Evolutionary conservation across 768 basidiomycete genomes (phyloP).

Genomic region (Cubamyces sp.): DNA sequence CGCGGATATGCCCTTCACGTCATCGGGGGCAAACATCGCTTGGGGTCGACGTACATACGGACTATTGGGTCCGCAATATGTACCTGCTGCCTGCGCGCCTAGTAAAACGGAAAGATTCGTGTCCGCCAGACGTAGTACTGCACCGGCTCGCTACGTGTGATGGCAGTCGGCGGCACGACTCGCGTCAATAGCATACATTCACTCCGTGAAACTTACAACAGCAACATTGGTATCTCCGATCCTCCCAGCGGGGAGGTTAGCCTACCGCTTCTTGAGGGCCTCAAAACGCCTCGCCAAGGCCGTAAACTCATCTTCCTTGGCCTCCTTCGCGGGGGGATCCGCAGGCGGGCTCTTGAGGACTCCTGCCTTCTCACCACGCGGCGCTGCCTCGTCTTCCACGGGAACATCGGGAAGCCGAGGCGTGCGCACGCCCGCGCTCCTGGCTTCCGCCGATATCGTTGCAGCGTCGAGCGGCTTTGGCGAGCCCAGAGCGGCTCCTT

Average conservation of each 20-base stretch:
- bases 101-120: too few relatives aligned
- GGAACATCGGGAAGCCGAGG: slow-evolving; percentile 56
- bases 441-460: slow-evolving; percentile 35
- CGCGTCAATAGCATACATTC: neutral
- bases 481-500: slow-evolving; percentile 1
- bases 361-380: slow-evolving; percentile 29
- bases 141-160: too few relatives aligned
- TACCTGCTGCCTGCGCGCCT: too few relatives aligned
- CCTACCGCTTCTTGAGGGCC: slow-evolving; percentile 78
- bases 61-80: too few relatives aligned
- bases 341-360: slow-evolving; percentile 23
- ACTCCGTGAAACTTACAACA: slow-evolving; percentile 3
- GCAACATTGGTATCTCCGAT: slow-evolving; percentile 11
- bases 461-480: slow-evolving; percentile 29
- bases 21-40: too few relatives aligned
- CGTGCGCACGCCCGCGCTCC: slow-evolving; percentile 38
- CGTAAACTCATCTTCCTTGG: slow-evolving; percentile 72
- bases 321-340: slow-evolving; percentile 33
- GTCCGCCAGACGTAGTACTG: too few relatives aligned
- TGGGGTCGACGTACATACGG: too few relatives aligned
- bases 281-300: slow-evolving; percentile 80
- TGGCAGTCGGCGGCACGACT: neutral
- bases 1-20: too few relatives aligned
- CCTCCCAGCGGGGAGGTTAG: neutral
- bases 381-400: slow-evolving; percentile 47